Conservation (phyloP, 805 yeast genomes). For the Wickerhamiella bombiphila region DNA sequence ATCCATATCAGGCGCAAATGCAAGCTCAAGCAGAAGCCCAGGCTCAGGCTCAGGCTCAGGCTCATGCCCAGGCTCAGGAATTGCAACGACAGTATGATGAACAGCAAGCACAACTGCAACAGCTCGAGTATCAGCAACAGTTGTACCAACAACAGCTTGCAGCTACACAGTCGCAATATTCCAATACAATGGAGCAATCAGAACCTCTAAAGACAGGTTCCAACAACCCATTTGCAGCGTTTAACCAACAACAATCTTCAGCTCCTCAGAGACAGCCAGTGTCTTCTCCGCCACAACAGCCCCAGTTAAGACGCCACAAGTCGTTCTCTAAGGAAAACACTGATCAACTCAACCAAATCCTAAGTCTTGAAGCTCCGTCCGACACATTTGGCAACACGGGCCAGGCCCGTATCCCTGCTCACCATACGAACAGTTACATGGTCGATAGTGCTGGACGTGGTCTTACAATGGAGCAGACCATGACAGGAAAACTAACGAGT, state of each 20-base stretch:
- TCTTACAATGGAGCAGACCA: constrained; percentile 21
- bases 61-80: constrained; percentile 9
- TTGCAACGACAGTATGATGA: constrained; percentile 13
- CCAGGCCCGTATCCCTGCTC: constrained; percentile 75
- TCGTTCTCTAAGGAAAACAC: constrained; percentile 38
- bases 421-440: constrained; percentile 71
- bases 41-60: constrained; percentile 23
- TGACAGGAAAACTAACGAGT: constrained; percentile 13
- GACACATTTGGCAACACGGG: constrained; percentile 92
- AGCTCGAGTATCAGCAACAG: constrained; percentile 18
- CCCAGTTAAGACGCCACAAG: constrained; percentile 25
- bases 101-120: constrained; percentile 23
- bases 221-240: constrained; percentile 60
- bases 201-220: constrained; percentile 52
- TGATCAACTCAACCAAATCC: constrained; percentile 59
- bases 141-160: constrained; percentile 12
- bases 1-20: constrained; percentile 21
- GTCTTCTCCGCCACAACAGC: background rate
- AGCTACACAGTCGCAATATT: constrained; percentile 4
- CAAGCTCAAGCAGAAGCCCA: constrained; percentile 18
- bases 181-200: constrained; percentile 25
- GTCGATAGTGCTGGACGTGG: constrained; percentile 86
- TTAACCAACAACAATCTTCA: constrained; percentile 20
- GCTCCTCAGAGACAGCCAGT: constrained; percentile 17
- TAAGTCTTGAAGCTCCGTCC: constrained; percentile 78